Percentiles rank a stretch among this genome's conserved stretches.
These are phyloP conservation scores for Chrysanthemum seticuspe DNA, from an alignment of 129 eudicot genomes.

Conservation along the genomic window DNA sequence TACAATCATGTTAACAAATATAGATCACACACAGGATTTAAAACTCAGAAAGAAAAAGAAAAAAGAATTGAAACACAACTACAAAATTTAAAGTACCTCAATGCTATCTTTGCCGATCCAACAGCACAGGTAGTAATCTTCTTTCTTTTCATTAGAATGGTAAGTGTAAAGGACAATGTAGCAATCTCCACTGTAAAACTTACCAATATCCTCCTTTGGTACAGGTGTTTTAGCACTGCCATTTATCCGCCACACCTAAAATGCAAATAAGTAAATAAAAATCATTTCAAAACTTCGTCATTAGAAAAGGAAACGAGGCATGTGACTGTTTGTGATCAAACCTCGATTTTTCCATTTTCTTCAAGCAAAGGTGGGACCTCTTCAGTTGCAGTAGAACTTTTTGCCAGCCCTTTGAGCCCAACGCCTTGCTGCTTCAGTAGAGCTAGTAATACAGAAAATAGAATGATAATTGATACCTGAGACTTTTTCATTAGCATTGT, in stretches of 20 bases:
- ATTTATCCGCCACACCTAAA: constrained; percentile 89
- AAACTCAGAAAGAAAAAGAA: not conserved
- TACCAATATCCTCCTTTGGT: constrained; percentile 78
- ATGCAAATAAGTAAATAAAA: not conserved
- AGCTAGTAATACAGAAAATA: constrained; percentile 47
- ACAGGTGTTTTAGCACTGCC: constrained; percentile 89
- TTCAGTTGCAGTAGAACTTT: constrained; percentile 70
- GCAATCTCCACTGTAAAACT: constrained; percentile 98
- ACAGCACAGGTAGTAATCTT: constrained; percentile 84
- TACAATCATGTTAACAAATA: constrained; percentile 11
- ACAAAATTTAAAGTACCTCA: constrained; percentile 51
- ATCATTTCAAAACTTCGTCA: not conserved
- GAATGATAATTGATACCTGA: constrained; percentile 4
- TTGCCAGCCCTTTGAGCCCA: constrained; percentile 72
- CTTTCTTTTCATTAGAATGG: constrained; percentile 93
- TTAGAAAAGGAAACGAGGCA: not conserved
- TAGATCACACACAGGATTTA: constrained; percentile 11
- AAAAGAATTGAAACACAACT: not conserved
- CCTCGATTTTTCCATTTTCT: constrained; percentile 95
- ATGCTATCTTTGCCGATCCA: constrained; percentile 98
- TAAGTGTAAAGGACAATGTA: constrained; percentile 89
- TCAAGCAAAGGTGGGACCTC: constrained; percentile 98
- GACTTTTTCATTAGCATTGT: not conserved
- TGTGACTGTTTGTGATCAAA: constrained; percentile 25
- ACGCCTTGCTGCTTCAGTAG: constrained; percentile 98